Base-by-base conservation (phyloP, 495 filamentous ascomycete species). In the Usnea hakonensis region DNA sequence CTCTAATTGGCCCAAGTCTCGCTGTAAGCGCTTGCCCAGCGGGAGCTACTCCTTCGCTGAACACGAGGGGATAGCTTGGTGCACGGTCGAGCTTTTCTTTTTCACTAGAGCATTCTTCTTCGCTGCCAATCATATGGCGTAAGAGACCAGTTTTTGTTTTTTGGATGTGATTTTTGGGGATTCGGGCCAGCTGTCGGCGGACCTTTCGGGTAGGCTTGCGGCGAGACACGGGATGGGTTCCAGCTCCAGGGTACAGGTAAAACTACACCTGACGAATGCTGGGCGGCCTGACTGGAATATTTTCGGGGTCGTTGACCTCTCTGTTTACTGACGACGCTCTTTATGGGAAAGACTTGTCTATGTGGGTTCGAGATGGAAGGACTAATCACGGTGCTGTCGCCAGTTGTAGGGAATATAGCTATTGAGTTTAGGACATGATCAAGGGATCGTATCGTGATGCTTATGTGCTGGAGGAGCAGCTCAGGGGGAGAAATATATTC, bases 121-220 rank as follows among this genome's bases (percentile, higher is more conserved):
- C 5, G 4, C 46, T 50, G 26, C 48, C 48, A 52, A 52, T 52
- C 48, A 52, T 52, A 0, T n/a, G 48, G 32, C 14, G 48, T 28
- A 32, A 52, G 21, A 32, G 48, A 32, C 16, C 48, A 17, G 28
- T 32, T 52, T 52, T 6, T 7, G 16, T 17, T 3, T 13, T 52
- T 52, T 30, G 28, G 28, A n/a, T n/a, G n/a, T n/a, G n/a, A n/a
- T n/a, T 16, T 52, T 52, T 16, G 48, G 21, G 48, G 48, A 28
- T 17, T 52, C 32, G 48, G 48, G 48, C n/a, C 48, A 52, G 8
- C 48, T 32, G 32, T 52, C 48, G 48, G 32, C 48, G 48, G 48
- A n/a, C 48, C 32, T 13, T 52, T 52, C 48, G 48, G 48, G 48
- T 52, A 52, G 48, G 48, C 48, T 52, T 52, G 48, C 48, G 48